A percentile compares a stretch with the other conserved stretches of the same genome.
These are phyloP conservation scores for Zymoseptoria passerinii DNA, from an alignment of 2,329 filamentous ascomycete genomes.

Conservation along the genomic window DNA sequence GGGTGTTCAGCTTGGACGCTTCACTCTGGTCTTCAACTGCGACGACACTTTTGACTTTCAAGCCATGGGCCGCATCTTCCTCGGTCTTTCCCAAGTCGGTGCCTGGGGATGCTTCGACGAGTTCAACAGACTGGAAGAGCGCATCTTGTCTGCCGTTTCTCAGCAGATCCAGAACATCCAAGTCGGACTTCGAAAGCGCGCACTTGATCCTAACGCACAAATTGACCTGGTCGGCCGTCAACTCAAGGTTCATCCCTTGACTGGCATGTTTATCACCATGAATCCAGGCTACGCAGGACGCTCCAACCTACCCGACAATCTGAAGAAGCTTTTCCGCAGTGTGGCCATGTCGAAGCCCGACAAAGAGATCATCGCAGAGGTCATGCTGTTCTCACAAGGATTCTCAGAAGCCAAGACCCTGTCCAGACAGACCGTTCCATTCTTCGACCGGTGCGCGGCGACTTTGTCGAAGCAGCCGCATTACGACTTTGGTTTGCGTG, in stretches of 20 bases:
- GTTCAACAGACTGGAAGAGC: conserved; percentile 97
- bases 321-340: conserved; percentile 99
- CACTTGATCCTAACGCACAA: conserved; percentile 71
- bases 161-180: conserved; percentile 99
- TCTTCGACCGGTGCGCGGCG: conserved; percentile 84
- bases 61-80: conserved; percentile 98
- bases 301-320: conserved; percentile 94
- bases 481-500: conserved; percentile 97
- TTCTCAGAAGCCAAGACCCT: conserved; percentile 94
- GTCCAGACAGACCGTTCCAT: conserved; percentile 92
- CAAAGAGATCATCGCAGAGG: conserved; percentile 98
- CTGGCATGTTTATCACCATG: conserved; percentile 99
- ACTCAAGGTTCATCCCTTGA: conserved; percentile 81
- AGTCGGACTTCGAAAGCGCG: conserved; percentile 79
- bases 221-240: conserved; percentile 93
- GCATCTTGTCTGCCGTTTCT: conserved; percentile 94
- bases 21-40: conserved; percentile 98
- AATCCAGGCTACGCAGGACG: conserved; percentile 97
- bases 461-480: conserved; percentile 91
- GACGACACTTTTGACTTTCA: conserved; percentile 99
- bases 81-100: conserved; percentile 97
- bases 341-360: conserved; percentile 99
- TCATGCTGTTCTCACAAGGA: conserved; percentile 99
- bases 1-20: conserved; percentile 89
- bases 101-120: conserved; percentile 99